Base-by-base conservation (phyloP, 2,329 filamentous ascomycete species). In the Metarhizium guizhouense region DNA sequence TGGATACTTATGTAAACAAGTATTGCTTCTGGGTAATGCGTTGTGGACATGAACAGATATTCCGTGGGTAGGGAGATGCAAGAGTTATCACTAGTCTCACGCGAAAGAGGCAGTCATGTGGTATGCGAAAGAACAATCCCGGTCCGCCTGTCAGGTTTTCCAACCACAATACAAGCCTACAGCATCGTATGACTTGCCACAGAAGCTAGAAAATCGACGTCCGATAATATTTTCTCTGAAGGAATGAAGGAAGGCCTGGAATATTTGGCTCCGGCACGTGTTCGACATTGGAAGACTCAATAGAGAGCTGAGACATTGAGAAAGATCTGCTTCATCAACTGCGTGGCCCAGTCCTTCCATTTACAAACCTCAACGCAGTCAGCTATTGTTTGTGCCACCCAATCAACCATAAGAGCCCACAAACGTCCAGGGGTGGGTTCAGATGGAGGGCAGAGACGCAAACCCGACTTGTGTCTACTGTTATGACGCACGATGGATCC, bases 401-500 rank as follows among this genome's bases (percentile, higher is more conserved):
- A 45, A 52, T 50, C 43, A 47, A 47, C 18, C 18, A 14, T 51
- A 38, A 47, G 25, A 25, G 36, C 20, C 14, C 49, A 38, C 48
- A 43, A 16, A 11, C 14, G 18, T 42, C 34, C 52, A 52, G 49
- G 45, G 48, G 55, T 20, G 48, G 36, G 42, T 11, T 53, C 48
- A 32, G 42, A 49, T 42, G 36, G 55, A 49, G 40, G 42, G 43
- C 48, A 51, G 52, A 54, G n/a, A 48, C 36, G 52, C 34, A 43
- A 48, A 34, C 47, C 34, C 13, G 25, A n/a, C 40, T 30, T n/a
- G 16, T 45, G n/a, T 25, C 14, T 25, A 25, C 4, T 47, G 13
- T 34, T 49, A 47, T 36, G 49, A 47, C 52, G 49, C 55, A 53
- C 45, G 14, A 53, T 29, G 56, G 53, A 52, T 52, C 52, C 34